These are phyloP conservation scores for Ascochyta fabae DNA, from an alignment of 2,329 filamentous ascomycete species.

Conservation along the genomic window DNA sequence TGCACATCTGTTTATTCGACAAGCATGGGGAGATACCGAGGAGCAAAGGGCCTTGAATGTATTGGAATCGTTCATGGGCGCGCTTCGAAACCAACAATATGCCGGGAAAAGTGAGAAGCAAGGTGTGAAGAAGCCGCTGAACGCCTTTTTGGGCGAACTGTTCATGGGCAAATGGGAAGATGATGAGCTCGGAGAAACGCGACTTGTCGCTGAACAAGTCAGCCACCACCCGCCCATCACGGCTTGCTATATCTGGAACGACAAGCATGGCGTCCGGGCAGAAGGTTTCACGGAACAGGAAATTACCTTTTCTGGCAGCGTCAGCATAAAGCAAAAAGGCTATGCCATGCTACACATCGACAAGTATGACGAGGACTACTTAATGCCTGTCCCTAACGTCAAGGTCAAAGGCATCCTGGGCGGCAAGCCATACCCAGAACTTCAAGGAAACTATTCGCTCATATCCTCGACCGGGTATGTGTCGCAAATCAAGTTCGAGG, in stretches of 20 bases:
- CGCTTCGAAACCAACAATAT: slow-evolving; percentile 57
- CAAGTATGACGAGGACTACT: slow-evolving; percentile 53
- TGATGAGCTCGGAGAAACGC: slow-evolving; percentile 48
- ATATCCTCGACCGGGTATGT: slow-evolving; percentile 52
- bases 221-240: slow-evolving; percentile 57
- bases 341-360: slow-evolving; percentile 55
- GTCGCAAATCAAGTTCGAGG: slow-evolving; percentile 53
- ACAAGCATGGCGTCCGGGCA: slow-evolving; percentile 51
- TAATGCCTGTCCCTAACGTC: slow-evolving; percentile 54
- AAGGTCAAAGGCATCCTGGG: slow-evolving; percentile 55
- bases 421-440: slow-evolving; percentile 54
- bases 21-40: slow-evolving; percentile 50
- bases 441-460: slow-evolving; percentile 51
- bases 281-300: slow-evolving; percentile 57
- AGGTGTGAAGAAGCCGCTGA: slow-evolving; percentile 59
- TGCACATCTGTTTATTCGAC: slow-evolving; percentile 54
- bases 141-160: slow-evolving; percentile 58
- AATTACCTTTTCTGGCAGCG: slow-evolving; percentile 54
- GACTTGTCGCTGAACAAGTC: slow-evolving; percentile 54
- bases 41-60: slow-evolving; percentile 54
- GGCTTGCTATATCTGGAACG: slow-evolving; percentile 56
- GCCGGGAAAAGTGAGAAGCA: slow-evolving; percentile 51
- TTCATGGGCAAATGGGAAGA: slow-evolving; percentile 50
- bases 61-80: slow-evolving; percentile 58
- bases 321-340: slow-evolving; percentile 56